Base-by-base conservation (phyloP, 2,329 filamentous ascomycete species). In the Fusarium algeriense region DNA sequence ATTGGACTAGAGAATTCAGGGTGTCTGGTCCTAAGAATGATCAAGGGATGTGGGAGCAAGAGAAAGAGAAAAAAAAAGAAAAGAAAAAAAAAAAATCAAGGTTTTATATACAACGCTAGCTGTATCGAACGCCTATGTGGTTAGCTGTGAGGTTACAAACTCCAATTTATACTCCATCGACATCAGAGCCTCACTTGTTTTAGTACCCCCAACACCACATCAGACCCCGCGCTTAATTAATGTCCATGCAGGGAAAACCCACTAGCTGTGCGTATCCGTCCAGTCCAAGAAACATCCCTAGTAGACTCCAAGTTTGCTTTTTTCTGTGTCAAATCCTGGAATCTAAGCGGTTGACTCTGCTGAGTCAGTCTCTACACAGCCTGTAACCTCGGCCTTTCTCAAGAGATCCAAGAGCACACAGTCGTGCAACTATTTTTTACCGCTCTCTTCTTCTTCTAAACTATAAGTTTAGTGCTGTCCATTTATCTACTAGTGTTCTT, bases 371-470 rank as follows among this genome's bases (percentile, higher is more conserved):
- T 52, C 48, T 57, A 69, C 38, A 54, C 38, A 30, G 54, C 54
- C 56, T 44, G 61, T 54, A 73, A 71, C 65, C 69, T 71, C 64
- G 69, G 69, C 50, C 65, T 70, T 71, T 60, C 26, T 56, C 17
- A n/a, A 63, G 17, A 40, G 63, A 54, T 20, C 38, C 15, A 34
- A 53, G 46, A 44, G 57, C 30, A 59, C 43, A 49, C 54, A 64
- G 43, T 63, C 64, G 43, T 68, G 56, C 56, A 62, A 49, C 41
- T 60, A 64, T 69, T 23, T n/a, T 71, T 71, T 69, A 45, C 69
- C 69, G 64, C 69, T 59, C 46, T 52, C 44, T 52, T 48, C 46
- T 48, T 38, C 26, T 55, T 62, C 45, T 50, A 40, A 70, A 32
- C 56, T 70, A 70, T 67, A 67, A 70, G 67, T 68, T 20, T 56